phyloP scores from a whole-genome alignment of 345 rosid species.

The Bretschneidera sinensis region DNA sequence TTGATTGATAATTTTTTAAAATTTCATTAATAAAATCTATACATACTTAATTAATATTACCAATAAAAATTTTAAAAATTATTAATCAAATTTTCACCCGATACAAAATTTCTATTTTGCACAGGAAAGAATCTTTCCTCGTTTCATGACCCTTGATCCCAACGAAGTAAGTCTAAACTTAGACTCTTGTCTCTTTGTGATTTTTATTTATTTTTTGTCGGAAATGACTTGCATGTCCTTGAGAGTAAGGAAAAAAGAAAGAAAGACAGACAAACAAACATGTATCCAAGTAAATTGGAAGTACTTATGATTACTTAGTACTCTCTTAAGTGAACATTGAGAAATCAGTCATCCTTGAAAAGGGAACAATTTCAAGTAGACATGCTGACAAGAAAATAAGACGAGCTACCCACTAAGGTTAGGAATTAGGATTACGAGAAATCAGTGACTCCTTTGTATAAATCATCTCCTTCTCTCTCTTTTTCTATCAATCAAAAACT shows the following conservation, averaged over 20 bases:
- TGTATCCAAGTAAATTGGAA: too few relatives aligned
- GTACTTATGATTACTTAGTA: too few relatives aligned
- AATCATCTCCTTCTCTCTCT: conserved; percentile 5
- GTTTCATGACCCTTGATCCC: too few relatives aligned
- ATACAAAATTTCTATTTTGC: too few relatives aligned
- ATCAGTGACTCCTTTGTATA: too few relatives aligned
- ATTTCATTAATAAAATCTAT: too few relatives aligned
- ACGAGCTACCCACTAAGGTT: conserved; percentile 53
- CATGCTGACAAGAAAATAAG: conserved; percentile 29
- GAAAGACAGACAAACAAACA: neutral
- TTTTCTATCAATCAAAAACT: neutral
- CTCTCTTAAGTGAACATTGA: conserved; percentile 17
- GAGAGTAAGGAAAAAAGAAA: neutral
- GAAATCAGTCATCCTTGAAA: conserved; percentile 18
- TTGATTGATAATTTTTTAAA: too few relatives aligned
- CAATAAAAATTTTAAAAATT: too few relatives aligned
- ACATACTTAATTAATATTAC: too few relatives aligned
- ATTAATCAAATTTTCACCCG: too few relatives aligned
- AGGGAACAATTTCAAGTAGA: conserved; percentile 14
- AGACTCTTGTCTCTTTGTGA: neutral
- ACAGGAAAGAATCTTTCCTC: too few relatives aligned
- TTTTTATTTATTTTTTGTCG: neutral
- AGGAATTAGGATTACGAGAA: conserved; percentile 5
- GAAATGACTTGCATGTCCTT: conserved; percentile 26
- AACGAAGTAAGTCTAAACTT: too few relatives aligned